These are phyloP conservation scores for Porphyrellus cyaneotinctus DNA, from an alignment of 768 basidiomycete species.

Conservation along the genomic window DNA sequence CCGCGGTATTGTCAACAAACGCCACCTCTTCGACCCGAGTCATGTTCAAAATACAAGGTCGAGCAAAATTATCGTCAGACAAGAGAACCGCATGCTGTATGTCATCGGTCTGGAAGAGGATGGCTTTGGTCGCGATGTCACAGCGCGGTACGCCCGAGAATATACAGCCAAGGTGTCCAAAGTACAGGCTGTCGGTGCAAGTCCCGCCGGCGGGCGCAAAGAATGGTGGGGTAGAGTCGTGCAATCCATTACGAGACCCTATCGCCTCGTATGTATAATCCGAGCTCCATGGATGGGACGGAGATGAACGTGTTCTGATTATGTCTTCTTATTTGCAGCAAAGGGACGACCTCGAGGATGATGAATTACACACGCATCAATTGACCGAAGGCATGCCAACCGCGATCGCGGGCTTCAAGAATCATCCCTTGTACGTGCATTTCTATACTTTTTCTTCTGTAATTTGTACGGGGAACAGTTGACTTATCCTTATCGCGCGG, in stretches of 20 bases:
- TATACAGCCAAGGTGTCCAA: conserved; percentile 80
- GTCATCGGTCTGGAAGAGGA: conserved; percentile 95
- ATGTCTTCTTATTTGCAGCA: conserved; percentile 45
- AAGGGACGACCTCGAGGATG: conserved; percentile 90
- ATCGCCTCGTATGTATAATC: conserved; percentile 62
- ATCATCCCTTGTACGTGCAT: conserved; percentile 73
- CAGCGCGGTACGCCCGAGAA: conserved; percentile 79
- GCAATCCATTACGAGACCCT: conserved; percentile 62
- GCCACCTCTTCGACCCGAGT: conserved; percentile 74
- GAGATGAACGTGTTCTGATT: conserved; percentile 16
- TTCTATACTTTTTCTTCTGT: conserved; percentile 21
- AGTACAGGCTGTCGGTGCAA: conserved; percentile 57
- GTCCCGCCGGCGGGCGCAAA: conserved; percentile 50
- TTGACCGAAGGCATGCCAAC: conserved; percentile 91
- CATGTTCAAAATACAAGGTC: conserved; percentile 23
- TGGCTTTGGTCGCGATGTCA: conserved; percentile 87
- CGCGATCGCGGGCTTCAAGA: conserved; percentile 87
- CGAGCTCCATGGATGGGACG: conserved; percentile 16
- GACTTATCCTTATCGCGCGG: conserved; percentile 1
- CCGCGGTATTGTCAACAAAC: conserved; percentile 73
- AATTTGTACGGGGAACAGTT: neutral
- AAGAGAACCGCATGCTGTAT: conserved; percentile 86
- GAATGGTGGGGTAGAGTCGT: conserved; percentile 87
- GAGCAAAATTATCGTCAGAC: conserved; percentile 19
- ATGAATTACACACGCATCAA: conserved; percentile 74